Base-by-base conservation (phyloP, 257 asterid species). In the Jacaranda copaia region DNA sequence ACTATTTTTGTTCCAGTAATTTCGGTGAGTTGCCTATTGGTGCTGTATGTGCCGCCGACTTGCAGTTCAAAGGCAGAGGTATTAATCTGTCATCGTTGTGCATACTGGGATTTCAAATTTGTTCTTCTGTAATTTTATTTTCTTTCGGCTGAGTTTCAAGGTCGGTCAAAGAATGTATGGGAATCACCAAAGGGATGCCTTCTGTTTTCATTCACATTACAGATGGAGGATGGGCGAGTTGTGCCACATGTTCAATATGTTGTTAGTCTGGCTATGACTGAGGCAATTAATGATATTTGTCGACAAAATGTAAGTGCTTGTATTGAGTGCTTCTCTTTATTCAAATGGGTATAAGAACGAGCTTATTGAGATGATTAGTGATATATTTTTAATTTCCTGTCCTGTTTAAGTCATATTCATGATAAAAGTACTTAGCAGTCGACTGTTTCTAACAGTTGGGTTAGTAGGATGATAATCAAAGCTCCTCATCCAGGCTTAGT, bases 141-240 rank as follows among this genome's bases (percentile, higher is more conserved):
- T 52, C 5, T 55, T 68, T 59, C 55, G 77, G 59, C 19, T 81
- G 39, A 74, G 56, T 72, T 76, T 75, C 68, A 72, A 96, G 99
- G 99, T 16, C 92, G 97, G 78, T 84, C 94, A 4, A 89, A 85
- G 77, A 96, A 93, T 82, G 84, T 85, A 16, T 96, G 98, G 99
- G 95, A 93, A 86, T 96, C 99, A 32, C 97, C 97, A 46, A 93
- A 88, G 83, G 99, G 98, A 62, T 96, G 98, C 91, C 96, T 96
- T 81, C 4, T 93, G 83, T 96, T 91, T 81, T 96, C 99, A 16
- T 96, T 90, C 85, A 89, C 95, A 1, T 16, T 91, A 75, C 96
- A 96, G 85, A 96, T 96, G 97, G 97, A 90, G 82, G 90, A 96
- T 80, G 98, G 99, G 10, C 86, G 94, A 78, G 85, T 93, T 62